Conservation (phyloP, 139 green algal species). For the Cymbomonas tetramitiformis region DNA sequence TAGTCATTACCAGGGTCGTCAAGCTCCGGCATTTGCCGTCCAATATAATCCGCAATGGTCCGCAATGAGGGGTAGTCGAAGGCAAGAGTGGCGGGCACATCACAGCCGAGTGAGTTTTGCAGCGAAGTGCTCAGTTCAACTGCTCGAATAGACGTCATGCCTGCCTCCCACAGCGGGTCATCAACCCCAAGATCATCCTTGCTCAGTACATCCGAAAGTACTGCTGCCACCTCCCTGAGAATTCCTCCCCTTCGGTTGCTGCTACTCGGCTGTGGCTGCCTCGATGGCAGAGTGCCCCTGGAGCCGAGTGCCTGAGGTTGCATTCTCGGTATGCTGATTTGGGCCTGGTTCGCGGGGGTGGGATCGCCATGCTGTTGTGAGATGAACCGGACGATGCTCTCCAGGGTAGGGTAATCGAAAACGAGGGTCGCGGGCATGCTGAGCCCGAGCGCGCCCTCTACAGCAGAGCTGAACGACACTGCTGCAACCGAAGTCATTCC, state of each 20-base stretch:
- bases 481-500: neutral
- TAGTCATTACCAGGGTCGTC: too few relatives aligned
- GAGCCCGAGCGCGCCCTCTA: neutral
- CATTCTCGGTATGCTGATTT: too few relatives aligned
- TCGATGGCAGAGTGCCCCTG: too few relatives aligned
- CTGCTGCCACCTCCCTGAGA: too few relatives aligned
- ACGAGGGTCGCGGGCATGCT: neutral
- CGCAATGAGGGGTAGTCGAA: constrained; percentile 23
- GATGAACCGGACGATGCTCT: neutral
- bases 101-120: too few relatives aligned
- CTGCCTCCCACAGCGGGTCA: constrained; percentile 11
- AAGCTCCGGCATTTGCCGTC: too few relatives aligned
- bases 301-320: too few relatives aligned
- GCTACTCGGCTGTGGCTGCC: too few relatives aligned
- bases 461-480: neutral
- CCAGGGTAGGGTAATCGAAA: constrained; percentile 3
- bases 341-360: too few relatives aligned
- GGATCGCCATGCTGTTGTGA: too few relatives aligned
- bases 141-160: constrained; percentile 13
- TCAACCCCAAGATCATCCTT: constrained; percentile 11
- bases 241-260: too few relatives aligned
- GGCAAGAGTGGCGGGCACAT: constrained; percentile 10
- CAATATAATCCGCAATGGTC: neutral
- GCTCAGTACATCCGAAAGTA: too few relatives aligned
- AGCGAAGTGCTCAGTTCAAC: constrained; percentile 5